Evolutionary conservation across 805 yeast genomes (phyloP).

Genomic region (Zygosaccharomyces kombuchaensis): DNA sequence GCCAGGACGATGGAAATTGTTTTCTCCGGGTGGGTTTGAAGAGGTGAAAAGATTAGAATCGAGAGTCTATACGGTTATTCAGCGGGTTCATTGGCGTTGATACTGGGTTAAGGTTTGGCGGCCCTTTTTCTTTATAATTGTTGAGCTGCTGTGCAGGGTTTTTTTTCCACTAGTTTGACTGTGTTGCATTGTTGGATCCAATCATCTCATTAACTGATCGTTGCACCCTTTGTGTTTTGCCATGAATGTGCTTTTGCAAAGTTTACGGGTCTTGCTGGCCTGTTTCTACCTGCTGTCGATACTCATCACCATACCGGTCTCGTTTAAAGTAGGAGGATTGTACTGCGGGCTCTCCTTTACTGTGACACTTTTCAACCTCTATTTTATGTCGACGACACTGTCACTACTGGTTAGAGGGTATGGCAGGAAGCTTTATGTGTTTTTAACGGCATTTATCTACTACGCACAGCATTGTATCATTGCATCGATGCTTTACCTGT

Average conservation of each 20-base stretch:
- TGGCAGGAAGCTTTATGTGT: slow-evolving; percentile 20
- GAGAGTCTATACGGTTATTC: neutral
- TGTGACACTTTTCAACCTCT: slow-evolving; percentile 63
- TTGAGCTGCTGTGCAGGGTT: neutral
- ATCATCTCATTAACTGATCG: neutral
- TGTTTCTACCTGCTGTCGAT: slow-evolving; percentile 62
- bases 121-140: slow-evolving; percentile 1
- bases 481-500: slow-evolving; percentile 74
- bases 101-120: slow-evolving; percentile 2
- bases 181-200: neutral
- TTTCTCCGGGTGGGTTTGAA: neutral
- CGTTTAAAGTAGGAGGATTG: slow-evolving; percentile 91
- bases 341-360: slow-evolving; percentile 86
- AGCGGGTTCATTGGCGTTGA: slow-evolving; percentile 2
- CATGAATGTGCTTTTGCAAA: slow-evolving; percentile 18
- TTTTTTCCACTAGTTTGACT: neutral
- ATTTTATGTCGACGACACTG: slow-evolving; percentile 68
- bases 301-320: slow-evolving; percentile 79
- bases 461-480: slow-evolving; percentile 78
- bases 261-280: slow-evolving; percentile 40
- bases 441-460: slow-evolving; percentile 45
- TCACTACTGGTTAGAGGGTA: slow-evolving; percentile 45
- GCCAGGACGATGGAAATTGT: neutral
- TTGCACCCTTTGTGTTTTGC: neutral
- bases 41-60: neutral